phyloP scores from a whole-genome alignment of 495 filamentous ascomycete species.

The Tirmania nivea region DNA sequence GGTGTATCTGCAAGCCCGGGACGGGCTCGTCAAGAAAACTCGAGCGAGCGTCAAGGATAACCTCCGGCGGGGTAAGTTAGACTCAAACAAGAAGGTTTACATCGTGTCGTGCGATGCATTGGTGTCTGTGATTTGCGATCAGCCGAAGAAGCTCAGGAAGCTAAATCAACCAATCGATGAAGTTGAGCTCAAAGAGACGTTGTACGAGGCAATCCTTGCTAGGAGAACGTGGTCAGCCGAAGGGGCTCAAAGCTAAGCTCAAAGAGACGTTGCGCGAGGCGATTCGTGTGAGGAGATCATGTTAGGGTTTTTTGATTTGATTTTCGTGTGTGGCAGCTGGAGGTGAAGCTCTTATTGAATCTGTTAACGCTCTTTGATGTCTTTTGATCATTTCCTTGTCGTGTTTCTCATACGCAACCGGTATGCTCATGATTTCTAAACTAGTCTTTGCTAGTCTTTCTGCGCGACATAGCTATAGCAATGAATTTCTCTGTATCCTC shows the following conservation, averaged over 20 bases:
- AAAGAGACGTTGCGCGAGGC: not conserved
- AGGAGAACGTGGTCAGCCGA: not conserved
- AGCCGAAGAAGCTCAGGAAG: too few relatives aligned
- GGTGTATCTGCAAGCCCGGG: not conserved
- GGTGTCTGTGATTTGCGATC: not conserved
- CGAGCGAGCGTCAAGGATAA: not conserved
- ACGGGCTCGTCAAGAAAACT: not conserved
- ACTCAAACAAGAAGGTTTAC: not conserved
- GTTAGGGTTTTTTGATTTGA: too few relatives aligned
- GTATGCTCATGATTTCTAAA: too few relatives aligned
- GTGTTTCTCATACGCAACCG: too few relatives aligned
- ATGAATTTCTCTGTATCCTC: too few relatives aligned
- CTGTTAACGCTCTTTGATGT: too few relatives aligned
- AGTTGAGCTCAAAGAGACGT: not conserved
- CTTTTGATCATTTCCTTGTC: too few relatives aligned
- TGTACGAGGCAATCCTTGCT: not conserved
- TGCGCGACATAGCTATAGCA: too few relatives aligned
- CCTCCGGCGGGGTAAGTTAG: too few relatives aligned
- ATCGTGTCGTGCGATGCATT: not conserved
- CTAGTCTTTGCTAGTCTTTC: too few relatives aligned
- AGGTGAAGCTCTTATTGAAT: too few relatives aligned
- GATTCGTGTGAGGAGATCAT: not conserved
- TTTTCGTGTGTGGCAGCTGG: too few relatives aligned
- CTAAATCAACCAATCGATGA: not conserved
- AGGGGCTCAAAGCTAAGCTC: not conserved